Conservation (phyloP, 306 rosid genomes). For the Pyrus betulifolia region DNA sequence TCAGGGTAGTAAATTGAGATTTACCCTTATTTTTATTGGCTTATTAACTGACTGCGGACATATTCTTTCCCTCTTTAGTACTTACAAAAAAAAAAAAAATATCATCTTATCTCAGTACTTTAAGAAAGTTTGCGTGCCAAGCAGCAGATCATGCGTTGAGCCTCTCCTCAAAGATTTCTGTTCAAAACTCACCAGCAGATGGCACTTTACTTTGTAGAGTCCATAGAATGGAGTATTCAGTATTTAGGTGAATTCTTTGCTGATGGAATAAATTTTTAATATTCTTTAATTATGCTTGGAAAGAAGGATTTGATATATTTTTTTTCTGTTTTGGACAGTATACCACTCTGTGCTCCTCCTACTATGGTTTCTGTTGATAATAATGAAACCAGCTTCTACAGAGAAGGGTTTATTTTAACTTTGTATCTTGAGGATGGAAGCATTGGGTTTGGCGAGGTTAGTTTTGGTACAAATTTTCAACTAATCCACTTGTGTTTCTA, state of each 20-base stretch:
- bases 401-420: constrained; percentile 80
- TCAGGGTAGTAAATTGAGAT: too few species aligned
- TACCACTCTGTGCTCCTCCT: constrained; percentile 65
- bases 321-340: constrained; percentile 36
- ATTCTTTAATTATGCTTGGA: neutral
- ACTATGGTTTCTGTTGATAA: constrained; percentile 37
- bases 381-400: constrained; percentile 33
- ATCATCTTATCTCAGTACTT: constrained; percentile 38
- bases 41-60: too few species aligned
- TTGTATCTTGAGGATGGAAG: constrained; percentile 79
- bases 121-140: constrained; percentile 48
- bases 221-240: constrained; percentile 44
- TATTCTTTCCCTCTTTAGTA: neutral
- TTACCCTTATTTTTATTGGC: too few species aligned
- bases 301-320: neutral
- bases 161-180: constrained; percentile 29
- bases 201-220: constrained; percentile 40
- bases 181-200: constrained; percentile 23
- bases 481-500: neutral
- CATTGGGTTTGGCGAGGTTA: constrained; percentile 89
- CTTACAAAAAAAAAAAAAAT: neutral
- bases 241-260: constrained; percentile 50
- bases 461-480: constrained; percentile 14
- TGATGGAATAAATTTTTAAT: constrained; percentile 2
- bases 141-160: constrained; percentile 46